phyloP scores from a whole-genome alignment of 2,329 filamentous ascomycete species.

The Westerdykella sp. region DNA sequence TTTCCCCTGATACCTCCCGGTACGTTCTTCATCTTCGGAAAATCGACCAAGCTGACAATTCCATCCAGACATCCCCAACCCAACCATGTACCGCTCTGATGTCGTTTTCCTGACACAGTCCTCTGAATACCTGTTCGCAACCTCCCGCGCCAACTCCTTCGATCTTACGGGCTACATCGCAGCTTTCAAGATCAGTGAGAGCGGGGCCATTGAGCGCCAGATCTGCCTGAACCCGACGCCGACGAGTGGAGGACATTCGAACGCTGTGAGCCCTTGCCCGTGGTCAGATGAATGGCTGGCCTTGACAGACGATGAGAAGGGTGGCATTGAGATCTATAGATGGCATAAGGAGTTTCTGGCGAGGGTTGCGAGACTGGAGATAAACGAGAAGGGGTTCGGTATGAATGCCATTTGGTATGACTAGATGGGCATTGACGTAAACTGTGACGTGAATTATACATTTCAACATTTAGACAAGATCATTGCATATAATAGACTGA shows the following conservation, averaged over 20 bases:
- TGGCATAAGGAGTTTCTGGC: constrained; percentile 78
- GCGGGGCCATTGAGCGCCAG: constrained; percentile 68
- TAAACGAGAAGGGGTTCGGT: constrained; percentile 82
- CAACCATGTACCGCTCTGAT: constrained; percentile 72
- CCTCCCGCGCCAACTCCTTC: constrained; percentile 70
- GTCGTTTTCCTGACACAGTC: constrained; percentile 68
- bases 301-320: constrained; percentile 80
- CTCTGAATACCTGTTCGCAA: constrained; percentile 74
- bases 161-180: constrained; percentile 76
- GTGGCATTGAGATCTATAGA: constrained; percentile 80
- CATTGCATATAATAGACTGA: no score
- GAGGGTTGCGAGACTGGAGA: constrained; percentile 67
- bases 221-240: constrained; percentile 77
- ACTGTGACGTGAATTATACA: not conserved
- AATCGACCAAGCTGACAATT: constrained; percentile 2
- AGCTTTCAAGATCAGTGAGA: constrained; percentile 64
- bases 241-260: constrained; percentile 81
- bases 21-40: constrained; percentile 30
- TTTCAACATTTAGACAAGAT: no score
- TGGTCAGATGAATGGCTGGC: constrained; percentile 89
- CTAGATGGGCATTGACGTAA: not conserved
- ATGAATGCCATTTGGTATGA: constrained; percentile 98
- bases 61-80: constrained; percentile 39
- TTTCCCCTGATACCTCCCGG: constrained; percentile 77
- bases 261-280: constrained; percentile 76